Base-by-base conservation (phyloP, 1,284 basidiomycete genomes). In the Trichosporon sp. region DNA sequence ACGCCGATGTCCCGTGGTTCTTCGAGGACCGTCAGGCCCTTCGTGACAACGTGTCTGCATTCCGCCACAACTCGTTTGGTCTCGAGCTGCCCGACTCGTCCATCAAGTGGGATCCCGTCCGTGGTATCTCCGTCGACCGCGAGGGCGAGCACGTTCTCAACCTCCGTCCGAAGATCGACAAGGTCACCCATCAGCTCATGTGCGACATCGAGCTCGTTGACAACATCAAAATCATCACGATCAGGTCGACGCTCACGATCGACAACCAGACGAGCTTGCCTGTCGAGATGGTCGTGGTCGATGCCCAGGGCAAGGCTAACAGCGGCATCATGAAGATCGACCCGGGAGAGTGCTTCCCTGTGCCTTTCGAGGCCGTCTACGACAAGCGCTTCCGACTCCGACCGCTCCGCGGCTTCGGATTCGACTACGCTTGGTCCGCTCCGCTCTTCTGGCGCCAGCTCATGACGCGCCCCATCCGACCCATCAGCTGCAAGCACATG, bases 1-100 rank as follows among this genome's bases (percentile, higher is more conserved):
- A 92, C 61, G 88, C 92, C 75, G 90, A 89, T 1, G 86, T 93
- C 14, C 96, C 98, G 67, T 99, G 97, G 97, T 88, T 95, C 70
- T 99, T 99, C 78, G 95, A 98, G 80, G 96, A 99, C 78, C 96
- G 94, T 91, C 92, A 92, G 83, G 91, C 91, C 7, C 91, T 94
- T 85, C 90, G 97, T 80, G 97, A 99, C 86, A 93, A 96, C 75
- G 89, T 95, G 35, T 89, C 90, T 0, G 88, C 91, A 0, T 89
- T 90, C 14, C 89, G 89, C 38, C 91, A 94, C 81, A 94, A 96
- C 79, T 90, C 88, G 72, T 90, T 98, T 56, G 91, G 91, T 1
- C 83, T 98, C 31, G 91, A 92, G 75, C 89, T 99, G 75, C 87
- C 93, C 61, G 93, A 91, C 68, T 94, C 93, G 79, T 86, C 90